Percentiles rank a stretch among this genome's conserved stretches.
These are phyloP conservation scores for Chlorophyllum brunneum DNA, from an alignment of 768 basidiomycete genomes.

Conservation along the genomic window DNA sequence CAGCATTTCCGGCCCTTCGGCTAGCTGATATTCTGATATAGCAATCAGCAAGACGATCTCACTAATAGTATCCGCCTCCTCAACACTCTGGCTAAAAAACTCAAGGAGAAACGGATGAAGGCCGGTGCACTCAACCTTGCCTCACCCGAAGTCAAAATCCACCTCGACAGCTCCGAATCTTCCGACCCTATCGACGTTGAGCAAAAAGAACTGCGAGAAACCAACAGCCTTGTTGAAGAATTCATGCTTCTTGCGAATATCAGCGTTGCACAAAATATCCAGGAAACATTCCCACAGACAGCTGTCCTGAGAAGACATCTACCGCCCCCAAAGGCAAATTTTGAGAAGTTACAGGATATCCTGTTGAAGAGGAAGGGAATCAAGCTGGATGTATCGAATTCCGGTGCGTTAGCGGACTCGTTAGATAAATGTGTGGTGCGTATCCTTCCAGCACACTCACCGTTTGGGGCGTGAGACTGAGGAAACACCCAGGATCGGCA, in stretches of 20 bases:
- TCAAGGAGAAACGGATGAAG: constrained; percentile 83
- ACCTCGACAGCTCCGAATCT: constrained; percentile 88
- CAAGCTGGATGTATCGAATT: constrained; percentile 84
- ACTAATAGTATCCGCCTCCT: constrained; percentile 86
- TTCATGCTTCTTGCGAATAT: constrained; percentile 99
- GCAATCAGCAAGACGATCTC: constrained; percentile 73
- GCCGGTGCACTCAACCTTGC: constrained; percentile 98
- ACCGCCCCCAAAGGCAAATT: constrained; percentile 89
- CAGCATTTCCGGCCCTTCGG: not conserved
- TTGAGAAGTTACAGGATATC: constrained; percentile 94
- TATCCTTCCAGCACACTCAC: not conserved
- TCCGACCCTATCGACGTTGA: constrained; percentile 97
- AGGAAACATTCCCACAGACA: constrained; percentile 93
- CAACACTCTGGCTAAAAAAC: constrained; percentile 79
- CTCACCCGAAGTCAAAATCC: constrained; percentile 97
- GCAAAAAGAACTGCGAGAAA: constrained; percentile 89
- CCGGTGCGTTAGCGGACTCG: constrained; percentile 83
- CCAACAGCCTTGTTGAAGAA: constrained; percentile 96
- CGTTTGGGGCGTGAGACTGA: not conserved
- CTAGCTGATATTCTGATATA: constrained; percentile 24
- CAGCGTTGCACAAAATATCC: constrained; percentile 86
- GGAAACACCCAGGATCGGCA: constrained; percentile 55
- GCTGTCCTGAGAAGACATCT: constrained; percentile 90
- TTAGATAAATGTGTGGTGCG: constrained; percentile 84
- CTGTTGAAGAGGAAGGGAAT: constrained; percentile 81